Conservation (phyloP, 257 asterid species). For the Gentiana dahurica region DNA sequence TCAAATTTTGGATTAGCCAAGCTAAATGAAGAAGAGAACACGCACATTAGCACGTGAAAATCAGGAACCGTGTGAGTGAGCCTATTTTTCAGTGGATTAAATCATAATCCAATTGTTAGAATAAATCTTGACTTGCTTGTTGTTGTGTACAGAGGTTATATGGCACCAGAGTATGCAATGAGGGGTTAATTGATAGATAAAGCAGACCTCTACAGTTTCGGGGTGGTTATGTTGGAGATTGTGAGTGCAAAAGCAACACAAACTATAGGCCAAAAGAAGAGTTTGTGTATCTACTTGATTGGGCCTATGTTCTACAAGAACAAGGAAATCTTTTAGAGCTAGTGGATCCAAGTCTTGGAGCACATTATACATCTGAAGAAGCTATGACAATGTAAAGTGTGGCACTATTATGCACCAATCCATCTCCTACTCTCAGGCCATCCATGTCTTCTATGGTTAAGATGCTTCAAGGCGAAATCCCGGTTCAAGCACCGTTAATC, state of each 20-base stretch:
- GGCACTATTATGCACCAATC: conserved; percentile 61
- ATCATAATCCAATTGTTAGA: no score
- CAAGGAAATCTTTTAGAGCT: conserved; percentile 79
- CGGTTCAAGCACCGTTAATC: conserved; percentile 65
- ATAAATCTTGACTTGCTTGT: no score
- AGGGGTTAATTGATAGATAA: conserved; percentile 40
- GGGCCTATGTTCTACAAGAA: conserved; percentile 80
- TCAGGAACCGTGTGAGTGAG: no score
- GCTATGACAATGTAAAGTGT: conserved; percentile 56
- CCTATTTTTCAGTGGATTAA: no score
- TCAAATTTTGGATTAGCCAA: no score
- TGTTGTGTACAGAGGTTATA: conserved; percentile 25
- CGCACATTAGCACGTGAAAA: no score
- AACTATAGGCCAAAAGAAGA: conserved; percentile 42
- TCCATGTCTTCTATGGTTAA: conserved; percentile 69
- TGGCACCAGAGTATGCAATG: conserved; percentile 46
- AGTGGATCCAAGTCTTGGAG: conserved; percentile 65
- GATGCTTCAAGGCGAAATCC: conserved; percentile 75
- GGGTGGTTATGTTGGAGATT: conserved; percentile 34
- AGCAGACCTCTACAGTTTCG: conserved; percentile 39
- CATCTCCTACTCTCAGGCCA: conserved; percentile 76
- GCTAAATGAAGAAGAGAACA: no score
- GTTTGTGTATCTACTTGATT: conserved; percentile 42
- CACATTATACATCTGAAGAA: conserved; percentile 43
- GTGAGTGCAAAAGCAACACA: conserved; percentile 42